Evolutionary conservation across 73 alveolate species (phyloP).

Genomic region (Loxodes magnus): DNA sequence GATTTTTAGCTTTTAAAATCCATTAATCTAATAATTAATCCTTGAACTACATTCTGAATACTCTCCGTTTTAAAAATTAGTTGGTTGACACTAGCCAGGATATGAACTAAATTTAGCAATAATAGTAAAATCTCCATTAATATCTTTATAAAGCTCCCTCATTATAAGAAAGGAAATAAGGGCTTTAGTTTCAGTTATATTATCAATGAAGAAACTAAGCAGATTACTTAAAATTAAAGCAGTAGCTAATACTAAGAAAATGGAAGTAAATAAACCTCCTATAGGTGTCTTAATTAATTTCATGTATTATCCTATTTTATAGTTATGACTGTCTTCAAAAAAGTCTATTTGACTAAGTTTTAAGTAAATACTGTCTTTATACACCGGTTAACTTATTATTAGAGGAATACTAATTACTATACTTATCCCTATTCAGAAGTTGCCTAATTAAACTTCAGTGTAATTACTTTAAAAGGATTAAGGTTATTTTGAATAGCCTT

Average conservation of each 20-base stretch:
- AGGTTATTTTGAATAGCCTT: no score
- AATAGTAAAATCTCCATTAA: background rate
- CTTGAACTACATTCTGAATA: no score
- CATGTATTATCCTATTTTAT: background rate
- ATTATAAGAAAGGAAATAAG: background rate
- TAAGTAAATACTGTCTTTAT: background rate
- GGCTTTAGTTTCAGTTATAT: conserved; percentile 4
- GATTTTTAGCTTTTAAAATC: background rate
- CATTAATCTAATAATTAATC: background rate
- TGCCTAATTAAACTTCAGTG: background rate
- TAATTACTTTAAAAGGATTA: background rate
- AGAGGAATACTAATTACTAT: background rate
- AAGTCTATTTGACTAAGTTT: background rate
- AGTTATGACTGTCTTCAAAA: background rate
- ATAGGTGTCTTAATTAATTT: background rate
- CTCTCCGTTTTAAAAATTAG: no score
- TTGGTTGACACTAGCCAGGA: background rate
- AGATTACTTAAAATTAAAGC: background rate
- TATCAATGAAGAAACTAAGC: background rate
- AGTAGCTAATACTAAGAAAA: background rate
- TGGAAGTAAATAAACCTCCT: background rate
- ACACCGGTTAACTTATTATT: background rate
- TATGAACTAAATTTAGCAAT: background rate
- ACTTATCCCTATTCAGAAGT: background rate
- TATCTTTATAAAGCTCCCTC: background rate